Base-by-base conservation (phyloP, 164 flowering plant genomes). In the Dillenia suffruticosa region DNA sequence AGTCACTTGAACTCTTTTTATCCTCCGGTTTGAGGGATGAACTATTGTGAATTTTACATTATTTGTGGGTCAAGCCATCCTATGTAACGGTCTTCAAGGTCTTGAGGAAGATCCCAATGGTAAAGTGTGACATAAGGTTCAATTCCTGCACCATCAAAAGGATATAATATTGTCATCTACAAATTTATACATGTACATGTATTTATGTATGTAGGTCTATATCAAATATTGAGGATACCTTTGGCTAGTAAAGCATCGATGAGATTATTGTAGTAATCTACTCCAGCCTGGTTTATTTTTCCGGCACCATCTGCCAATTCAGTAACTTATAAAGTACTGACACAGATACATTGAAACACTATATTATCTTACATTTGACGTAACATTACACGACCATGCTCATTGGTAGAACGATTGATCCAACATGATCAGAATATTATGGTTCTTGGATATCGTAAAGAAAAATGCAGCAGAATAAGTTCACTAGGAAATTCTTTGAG, bases 21-120 rank as follows among this genome's bases (percentile, higher is more conserved):
- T 46, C 13, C 44, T 52, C 61, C 19, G 24, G 16, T 68, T 19
- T 19, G 22, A 19, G 22, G 22, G 22, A 19, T 19, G 22, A 19
- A 1, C 1, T 19, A 19, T 8, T 12, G 26, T 51, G 45, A 19
- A 2, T 9, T 0, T 62, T 85, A 90, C 98, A 89, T 83, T 61
- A 85, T 87, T 57, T 76, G 79, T 9, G 77, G 85, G 49, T 61
- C 47, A 13, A 90, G 86, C 97, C 94, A 89, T 63, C 98, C 96
- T 8, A 48, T 74, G 78, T 93, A 93, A 54, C 58, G 72, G 79
- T 93, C 97, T 12, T 76, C 72, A 46, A 93, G 69, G 48, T 85
- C 87, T 81, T 83, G 96, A 66, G 98, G 98, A 54, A 91, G 89
- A 66, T 93, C 97, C 97, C 97, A 93, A 44, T 93, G 98, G 67